Percentiles rank a stretch among this genome's conserved stretches.
Conservation (phyloP, 148 eudicot genomes). For the Salicornia ramosissima region DNA sequence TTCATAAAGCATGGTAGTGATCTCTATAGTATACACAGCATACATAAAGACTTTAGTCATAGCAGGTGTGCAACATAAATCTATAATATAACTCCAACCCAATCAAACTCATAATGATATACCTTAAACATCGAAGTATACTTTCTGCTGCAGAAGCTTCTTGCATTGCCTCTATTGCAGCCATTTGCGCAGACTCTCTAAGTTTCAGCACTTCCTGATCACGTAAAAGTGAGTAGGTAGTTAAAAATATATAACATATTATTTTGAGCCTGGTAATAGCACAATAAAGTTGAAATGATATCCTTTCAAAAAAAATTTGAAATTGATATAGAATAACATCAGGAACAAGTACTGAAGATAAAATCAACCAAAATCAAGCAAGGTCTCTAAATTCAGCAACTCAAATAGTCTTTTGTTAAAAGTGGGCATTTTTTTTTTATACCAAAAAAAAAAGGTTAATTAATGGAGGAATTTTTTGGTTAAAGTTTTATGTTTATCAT, state of each 20-base stretch:
- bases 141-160: conserved; percentile 84
- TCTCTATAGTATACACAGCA: background rate
- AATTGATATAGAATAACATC: no score
- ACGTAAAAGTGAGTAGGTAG: no score
- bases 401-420: no score
- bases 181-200: conserved; percentile 77
- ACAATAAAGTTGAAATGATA: background rate
- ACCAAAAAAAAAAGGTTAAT: no score
- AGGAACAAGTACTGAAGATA: no score
- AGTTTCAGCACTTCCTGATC: conserved; percentile 74
- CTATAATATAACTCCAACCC: background rate
- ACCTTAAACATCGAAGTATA: conserved; percentile 80
- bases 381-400: no score
- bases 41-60: background rate
- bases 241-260: no score
- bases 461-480: no score
- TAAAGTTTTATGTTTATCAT: no score
- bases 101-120: background rate
- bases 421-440: no score
- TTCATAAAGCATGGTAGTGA: background rate
- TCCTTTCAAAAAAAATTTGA: background rate
- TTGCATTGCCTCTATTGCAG: conserved; percentile 82
- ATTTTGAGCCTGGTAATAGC: no score
- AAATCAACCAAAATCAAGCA: no score
- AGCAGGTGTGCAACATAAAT: background rate